Conservation (phyloP, 148 eudicot genomes). For the Chenopodium formosanum region DNA sequence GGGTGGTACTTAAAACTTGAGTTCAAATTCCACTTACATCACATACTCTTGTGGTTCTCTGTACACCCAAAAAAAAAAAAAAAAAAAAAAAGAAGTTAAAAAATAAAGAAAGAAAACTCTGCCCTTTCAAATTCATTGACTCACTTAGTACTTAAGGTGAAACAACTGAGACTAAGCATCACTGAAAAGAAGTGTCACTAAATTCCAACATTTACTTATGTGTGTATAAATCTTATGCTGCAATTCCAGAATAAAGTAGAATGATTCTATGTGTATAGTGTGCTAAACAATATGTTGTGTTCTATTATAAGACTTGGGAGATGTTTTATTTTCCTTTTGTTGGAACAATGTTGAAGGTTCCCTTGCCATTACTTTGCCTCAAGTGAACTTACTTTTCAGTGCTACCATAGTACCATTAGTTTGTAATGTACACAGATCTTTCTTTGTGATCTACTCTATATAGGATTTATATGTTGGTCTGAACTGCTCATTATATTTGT, state of each 20-base stretch:
- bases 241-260: not conserved
- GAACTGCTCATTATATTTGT: not conserved
- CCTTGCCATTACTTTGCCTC: not conserved
- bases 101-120: too few relatives aligned
- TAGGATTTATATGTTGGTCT: not conserved
- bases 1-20: too few relatives aligned
- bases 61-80: too few relatives aligned
- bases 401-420: not conserved
- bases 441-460: not conserved
- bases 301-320: not conserved
- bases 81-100: too few relatives aligned
- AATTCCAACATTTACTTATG: too few relatives aligned
- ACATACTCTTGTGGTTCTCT: too few relatives aligned
- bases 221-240: not conserved
- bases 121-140: too few relatives aligned
- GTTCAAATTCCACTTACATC: too few relatives aligned
- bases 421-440: not conserved
- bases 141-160: too few relatives aligned
- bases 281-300: not conserved
- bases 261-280: not conserved
- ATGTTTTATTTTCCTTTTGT: not conserved
- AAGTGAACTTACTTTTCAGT: not conserved
- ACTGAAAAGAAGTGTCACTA: too few relatives aligned
- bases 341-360: not conserved
- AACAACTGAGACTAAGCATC: too few relatives aligned